Conservation (phyloP, 2,329 filamentous ascomycete species). For the Delphinella strobiligena region DNA sequence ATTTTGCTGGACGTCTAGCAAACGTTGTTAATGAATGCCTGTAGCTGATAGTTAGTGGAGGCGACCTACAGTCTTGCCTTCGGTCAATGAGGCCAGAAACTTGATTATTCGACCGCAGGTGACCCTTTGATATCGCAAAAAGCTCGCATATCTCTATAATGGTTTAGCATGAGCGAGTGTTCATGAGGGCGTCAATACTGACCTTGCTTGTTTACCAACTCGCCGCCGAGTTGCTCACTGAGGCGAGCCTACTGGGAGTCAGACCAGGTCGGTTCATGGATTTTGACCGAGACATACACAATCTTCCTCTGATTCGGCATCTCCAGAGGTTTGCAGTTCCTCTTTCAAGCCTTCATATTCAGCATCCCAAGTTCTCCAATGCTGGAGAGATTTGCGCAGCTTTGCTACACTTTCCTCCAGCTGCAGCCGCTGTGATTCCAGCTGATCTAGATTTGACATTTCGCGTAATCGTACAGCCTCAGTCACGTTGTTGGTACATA, state of each 20-base stretch:
- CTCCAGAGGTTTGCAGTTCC: slow-evolving; percentile 51
- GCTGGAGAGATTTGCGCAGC: slow-evolving; percentile 62
- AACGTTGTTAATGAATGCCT: neutral
- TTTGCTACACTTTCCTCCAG: slow-evolving; percentile 66
- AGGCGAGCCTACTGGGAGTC: slow-evolving; percentile 25
- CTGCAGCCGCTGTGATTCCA: slow-evolving; percentile 46
- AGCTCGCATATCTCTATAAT: slow-evolving; percentile 41
- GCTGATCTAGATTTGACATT: slow-evolving; percentile 4
- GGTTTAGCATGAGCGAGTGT: neutral
- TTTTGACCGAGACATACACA: no score
- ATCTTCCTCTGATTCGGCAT: slow-evolving; percentile 38
- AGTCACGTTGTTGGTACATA: no score
- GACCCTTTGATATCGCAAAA: slow-evolving; percentile 32
- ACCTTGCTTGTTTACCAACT: slow-evolving; percentile 47
- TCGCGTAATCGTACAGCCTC: no score
- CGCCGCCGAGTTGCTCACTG: slow-evolving; percentile 48
- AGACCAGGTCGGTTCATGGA: no score
- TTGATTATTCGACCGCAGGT: slow-evolving; percentile 45
- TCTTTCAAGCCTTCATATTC: slow-evolving; percentile 87
- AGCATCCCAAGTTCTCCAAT: slow-evolving; percentile 84
- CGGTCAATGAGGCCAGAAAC: slow-evolving; percentile 57
- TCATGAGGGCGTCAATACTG: neutral
- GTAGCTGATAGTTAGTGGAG: neutral
- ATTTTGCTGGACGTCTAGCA: slow-evolving; percentile 62
- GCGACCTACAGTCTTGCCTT: slow-evolving; percentile 60